Conservation (phyloP, 352 stramenopile species). For the Pythium sukuiense region DNA sequence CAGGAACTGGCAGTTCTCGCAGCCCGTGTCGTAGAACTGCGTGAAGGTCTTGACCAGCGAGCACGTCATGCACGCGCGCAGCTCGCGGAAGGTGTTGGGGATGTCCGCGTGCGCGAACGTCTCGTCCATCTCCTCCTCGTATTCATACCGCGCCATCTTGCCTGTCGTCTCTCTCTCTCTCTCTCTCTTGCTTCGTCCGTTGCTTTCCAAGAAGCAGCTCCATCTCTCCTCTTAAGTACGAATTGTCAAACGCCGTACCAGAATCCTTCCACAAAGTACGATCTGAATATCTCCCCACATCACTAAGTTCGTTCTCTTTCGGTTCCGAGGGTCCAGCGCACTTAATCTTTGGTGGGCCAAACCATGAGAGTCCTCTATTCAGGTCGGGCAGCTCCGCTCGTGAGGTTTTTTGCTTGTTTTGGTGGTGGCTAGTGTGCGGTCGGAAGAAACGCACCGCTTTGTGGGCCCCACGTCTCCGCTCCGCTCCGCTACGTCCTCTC, state of each 20-base stretch:
- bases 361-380: neutral
- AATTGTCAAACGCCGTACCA: neutral
- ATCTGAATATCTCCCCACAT: neutral
- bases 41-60: slow-evolving; percentile 90
- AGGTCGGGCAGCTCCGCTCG: slow-evolving; percentile 1
- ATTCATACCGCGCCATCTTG: slow-evolving; percentile 58
- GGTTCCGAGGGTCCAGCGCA: neutral
- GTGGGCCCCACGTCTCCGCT: neutral
- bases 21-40: slow-evolving; percentile 90
- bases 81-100: slow-evolving; percentile 85
- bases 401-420: slow-evolving; percentile 30
- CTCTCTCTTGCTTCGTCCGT: slow-evolving; percentile 4
- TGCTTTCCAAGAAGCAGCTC: neutral
- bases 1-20: slow-evolving; percentile 87
- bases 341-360: neutral
- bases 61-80: slow-evolving; percentile 88
- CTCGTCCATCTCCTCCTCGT: slow-evolving; percentile 84
- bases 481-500: neutral
- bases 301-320: neutral
- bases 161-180: neutral
- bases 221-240: neutral
- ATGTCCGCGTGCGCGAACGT: slow-evolving; percentile 83
- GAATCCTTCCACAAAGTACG: slow-evolving; percentile 5
- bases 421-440: slow-evolving; percentile 21
- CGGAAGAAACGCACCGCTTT: slow-evolving; percentile 19